Base-by-base conservation (phyloP, 2,329 filamentous ascomycete genomes). In the Decorospora gaudefroyi region DNA sequence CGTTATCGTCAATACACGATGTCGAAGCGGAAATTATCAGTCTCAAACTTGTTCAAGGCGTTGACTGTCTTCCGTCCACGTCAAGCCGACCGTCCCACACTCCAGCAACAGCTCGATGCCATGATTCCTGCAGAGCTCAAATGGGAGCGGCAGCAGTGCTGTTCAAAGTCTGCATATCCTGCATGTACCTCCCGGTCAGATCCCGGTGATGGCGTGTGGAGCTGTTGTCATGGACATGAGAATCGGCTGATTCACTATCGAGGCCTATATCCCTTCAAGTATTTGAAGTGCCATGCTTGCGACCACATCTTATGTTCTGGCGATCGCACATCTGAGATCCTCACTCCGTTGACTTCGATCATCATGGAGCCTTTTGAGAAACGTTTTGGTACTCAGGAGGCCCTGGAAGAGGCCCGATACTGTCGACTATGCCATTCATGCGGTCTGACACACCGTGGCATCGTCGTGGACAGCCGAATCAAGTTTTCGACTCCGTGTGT, bases 261-360 rank as follows among this genome's bases (percentile, higher is more conserved):
- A 4, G 35, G 30, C 8, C 9, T 13, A 6, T 26, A 46, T 15
- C 42, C 42, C 7, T 41, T 46, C 30, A 35, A 32, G 18, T 38
- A 38, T 23, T 5, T 46, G 1, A 25, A 19, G 6, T 46, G 42
- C 23, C n/a, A 10, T n/a, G n/a, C n/a, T 17, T 46, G 36, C 13
- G 36, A 40, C 6, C 42, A 39, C 19, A 26, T 42, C 8, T 26
- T 36, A 11, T 30, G 31, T 16, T 17, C 13, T 3, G 15, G 17
- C 9, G 32, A 31, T 21, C 25, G 32, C 11, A 43, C 18, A 3
- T 30, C 32, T 1, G 19, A 28, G 13, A 34, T 43, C 19, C 15
- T 43, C 19, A 43, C 18, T 12, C 22, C 22, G 0, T 0, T 26
- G 4, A 9, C 8, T 0, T 25, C 12, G 9, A 19, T 25, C 6